phyloP scores from a whole-genome alignment of 768 basidiomycete species.

The Lentinula detonsa region DNA sequence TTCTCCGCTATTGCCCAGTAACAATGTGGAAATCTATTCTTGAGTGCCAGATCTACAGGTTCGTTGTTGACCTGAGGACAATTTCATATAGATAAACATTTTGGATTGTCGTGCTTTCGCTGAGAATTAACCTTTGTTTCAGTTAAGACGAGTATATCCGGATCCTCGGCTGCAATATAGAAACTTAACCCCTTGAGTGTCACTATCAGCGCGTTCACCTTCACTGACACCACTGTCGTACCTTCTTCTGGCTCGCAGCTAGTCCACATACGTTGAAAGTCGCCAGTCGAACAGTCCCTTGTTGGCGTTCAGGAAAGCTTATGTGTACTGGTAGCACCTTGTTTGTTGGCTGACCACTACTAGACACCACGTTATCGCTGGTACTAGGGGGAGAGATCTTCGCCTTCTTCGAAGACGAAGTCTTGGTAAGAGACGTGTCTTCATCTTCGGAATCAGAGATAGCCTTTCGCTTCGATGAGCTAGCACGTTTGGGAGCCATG shows the following conservation, averaged over 20 bases:
- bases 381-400: slow-evolving; percentile 9
- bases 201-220: slow-evolving; percentile 4
- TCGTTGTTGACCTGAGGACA: slow-evolving; percentile 58
- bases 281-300: slow-evolving; percentile 48
- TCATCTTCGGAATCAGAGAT: slow-evolving; percentile 20
- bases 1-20: slow-evolving; percentile 76
- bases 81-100: slow-evolving; percentile 4
- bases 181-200: slow-evolving; percentile 61
- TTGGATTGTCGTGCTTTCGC: not conserved
- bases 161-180: slow-evolving; percentile 83
- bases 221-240: slow-evolving; percentile 14
- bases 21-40: slow-evolving; percentile 56
- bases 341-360: slow-evolving; percentile 60
- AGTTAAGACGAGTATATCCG: slow-evolving; percentile 77
- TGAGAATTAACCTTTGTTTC: slow-evolving; percentile 69
- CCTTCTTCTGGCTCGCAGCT: slow-evolving; percentile 75
- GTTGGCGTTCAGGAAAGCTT: slow-evolving; percentile 41
- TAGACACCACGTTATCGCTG: slow-evolving; percentile 1
- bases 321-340: slow-evolving; percentile 63
- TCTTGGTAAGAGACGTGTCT: slow-evolving; percentile 7
- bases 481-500: slow-evolving; percentile 26
- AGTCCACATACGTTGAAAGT: slow-evolving; percentile 82
- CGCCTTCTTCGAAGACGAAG: slow-evolving; percentile 17
- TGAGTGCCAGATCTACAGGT: slow-evolving; percentile 55
- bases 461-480: slow-evolving; percentile 24